Evolutionary conservation across 495 filamentous ascomycete species (phyloP).

Genomic region (Penicillium pulvis): DNA sequence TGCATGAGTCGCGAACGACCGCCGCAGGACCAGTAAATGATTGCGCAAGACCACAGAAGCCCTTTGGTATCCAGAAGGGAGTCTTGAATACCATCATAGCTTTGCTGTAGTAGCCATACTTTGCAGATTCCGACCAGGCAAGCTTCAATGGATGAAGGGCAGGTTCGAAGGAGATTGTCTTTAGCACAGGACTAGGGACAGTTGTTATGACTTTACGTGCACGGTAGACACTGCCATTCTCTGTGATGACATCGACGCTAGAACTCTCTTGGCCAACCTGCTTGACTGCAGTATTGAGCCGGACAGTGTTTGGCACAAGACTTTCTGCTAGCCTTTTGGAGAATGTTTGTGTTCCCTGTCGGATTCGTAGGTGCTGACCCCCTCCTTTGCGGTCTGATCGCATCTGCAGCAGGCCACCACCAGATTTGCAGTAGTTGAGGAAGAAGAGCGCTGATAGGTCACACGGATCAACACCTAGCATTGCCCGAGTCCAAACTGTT

Average conservation of each 20-base stretch:
- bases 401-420: slow-evolving; percentile 42
- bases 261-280: slow-evolving; percentile 14
- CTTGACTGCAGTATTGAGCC: slow-evolving; percentile 14
- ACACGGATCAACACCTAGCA: slow-evolving; percentile 43
- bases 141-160: slow-evolving; percentile 27
- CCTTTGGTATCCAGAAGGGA: slow-evolving; percentile 44
- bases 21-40: slow-evolving; percentile 36
- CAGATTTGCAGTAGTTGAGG: slow-evolving; percentile 49
- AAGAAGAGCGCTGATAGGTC: slow-evolving; percentile 49
- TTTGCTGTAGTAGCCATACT: slow-evolving; percentile 39
- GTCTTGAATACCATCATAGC: slow-evolving; percentile 36
- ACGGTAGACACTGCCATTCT: slow-evolving; percentile 11
- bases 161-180: slow-evolving; percentile 36
- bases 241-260: neutral
- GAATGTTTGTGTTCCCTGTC: slow-evolving; percentile 28
- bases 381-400: slow-evolving; percentile 46
- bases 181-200: slow-evolving; percentile 37
- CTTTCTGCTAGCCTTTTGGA: slow-evolving; percentile 26
- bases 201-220: slow-evolving; percentile 38
- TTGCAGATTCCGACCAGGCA: slow-evolving; percentile 13
- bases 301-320: slow-evolving; percentile 6
- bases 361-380: slow-evolving; percentile 43
- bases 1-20: slow-evolving; percentile 44
- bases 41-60: slow-evolving; percentile 38
- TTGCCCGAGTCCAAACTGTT: slow-evolving; percentile 19